Conservation (phyloP, 2,329 filamentous ascomycete species). For the Neofusicoccum parvum region DNA sequence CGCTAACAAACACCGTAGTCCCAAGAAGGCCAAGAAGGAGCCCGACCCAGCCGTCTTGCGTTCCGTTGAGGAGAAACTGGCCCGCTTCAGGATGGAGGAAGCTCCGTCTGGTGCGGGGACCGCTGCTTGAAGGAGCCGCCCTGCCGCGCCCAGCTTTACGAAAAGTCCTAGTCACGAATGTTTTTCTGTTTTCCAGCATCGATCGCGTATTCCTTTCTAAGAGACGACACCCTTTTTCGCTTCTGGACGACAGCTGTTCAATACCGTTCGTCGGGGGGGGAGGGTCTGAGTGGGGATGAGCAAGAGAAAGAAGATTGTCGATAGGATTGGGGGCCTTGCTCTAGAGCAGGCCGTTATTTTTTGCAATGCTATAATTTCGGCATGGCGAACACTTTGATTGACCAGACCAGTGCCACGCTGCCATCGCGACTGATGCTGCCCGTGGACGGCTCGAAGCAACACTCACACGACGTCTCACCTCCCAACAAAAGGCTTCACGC, state of each 20-base stretch:
- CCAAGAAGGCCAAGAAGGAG: constrained; percentile 59
- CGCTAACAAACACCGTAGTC: constrained; percentile 40
- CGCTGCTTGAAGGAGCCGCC: background rate
- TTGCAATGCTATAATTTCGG: constrained; percentile 16
- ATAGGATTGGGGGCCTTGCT: constrained; percentile 11
- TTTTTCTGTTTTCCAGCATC: constrained; percentile 10
- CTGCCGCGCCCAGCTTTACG: background rate
- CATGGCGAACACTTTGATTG: constrained; percentile 15
- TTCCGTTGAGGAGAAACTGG: constrained; percentile 59
- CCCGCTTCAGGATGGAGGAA: constrained; percentile 26
- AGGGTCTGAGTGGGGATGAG: constrained; percentile 1
- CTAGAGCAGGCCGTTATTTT: constrained; percentile 6
- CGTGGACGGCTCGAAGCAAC: background rate
- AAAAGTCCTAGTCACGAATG: constrained; percentile 9
- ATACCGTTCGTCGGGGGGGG: constrained; percentile 12
- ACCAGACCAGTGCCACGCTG: constrained; percentile 3
- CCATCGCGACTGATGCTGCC: background rate
- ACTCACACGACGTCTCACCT: background rate
- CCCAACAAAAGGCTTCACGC: background rate
- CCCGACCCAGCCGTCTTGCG: constrained; percentile 64
- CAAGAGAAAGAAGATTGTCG: background rate
- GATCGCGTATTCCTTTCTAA: constrained; percentile 15
- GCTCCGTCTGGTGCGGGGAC: constrained; percentile 5
- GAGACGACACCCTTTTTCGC: constrained; percentile 4
- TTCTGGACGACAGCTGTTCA: constrained; percentile 14